Base-by-base conservation (phyloP, 1,284 basidiomycete genomes). In the Ceratorhiza oryzae-sativae region DNA sequence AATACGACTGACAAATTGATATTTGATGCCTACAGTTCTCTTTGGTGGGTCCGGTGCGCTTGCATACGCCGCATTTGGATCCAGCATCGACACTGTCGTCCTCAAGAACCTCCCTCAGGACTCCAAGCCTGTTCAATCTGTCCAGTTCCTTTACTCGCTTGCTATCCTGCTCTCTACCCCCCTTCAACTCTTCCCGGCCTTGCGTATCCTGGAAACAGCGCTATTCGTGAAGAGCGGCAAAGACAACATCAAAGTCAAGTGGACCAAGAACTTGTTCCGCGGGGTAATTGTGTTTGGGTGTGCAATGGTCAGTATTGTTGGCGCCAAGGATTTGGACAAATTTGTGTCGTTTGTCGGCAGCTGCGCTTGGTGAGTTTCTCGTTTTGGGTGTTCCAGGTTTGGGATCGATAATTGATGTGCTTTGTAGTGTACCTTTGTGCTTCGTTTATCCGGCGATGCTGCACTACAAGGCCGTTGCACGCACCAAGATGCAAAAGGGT, bases 151-250 rank as follows among this genome's bases (percentile, higher is more conserved):
- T 18, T 96, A 95, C 81, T 90, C 92, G n/a, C 80, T 96, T 53
- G 97, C 96, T 9, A 99, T 98, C 79, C 84, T 98, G 73, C 88
- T 98, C 48, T 97, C 95, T 15, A 92, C 94, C 15, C 97, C 97
- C 0, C 87, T 99, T 3, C 95, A 97, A 79, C 90, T 99, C 71
- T 98, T 99, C 91, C 97, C 97, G 0, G 97, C 96, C 0, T 90
- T 98, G 58, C 88, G 95, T 55, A 98, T 99, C 79, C 88, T 99
- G 82, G 97, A 99, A 84, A 97, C 97, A 77, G 96, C 94, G 1
- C 79, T 99, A n/a, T 98, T 99, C 80, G 77, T 80, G 71, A 88
- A 88, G 63, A 97, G 95, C 77, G 97, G 98, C 74, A 94, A 94
- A 80, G 84, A 76, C 42, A 82, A 90, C 78, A 74, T 79, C 42